Evolutionary conservation across 2,329 filamentous ascomycete species (phyloP), one percentile per base, ranked within the genome.

Genomic region (Talaromyces piceae): DNA sequence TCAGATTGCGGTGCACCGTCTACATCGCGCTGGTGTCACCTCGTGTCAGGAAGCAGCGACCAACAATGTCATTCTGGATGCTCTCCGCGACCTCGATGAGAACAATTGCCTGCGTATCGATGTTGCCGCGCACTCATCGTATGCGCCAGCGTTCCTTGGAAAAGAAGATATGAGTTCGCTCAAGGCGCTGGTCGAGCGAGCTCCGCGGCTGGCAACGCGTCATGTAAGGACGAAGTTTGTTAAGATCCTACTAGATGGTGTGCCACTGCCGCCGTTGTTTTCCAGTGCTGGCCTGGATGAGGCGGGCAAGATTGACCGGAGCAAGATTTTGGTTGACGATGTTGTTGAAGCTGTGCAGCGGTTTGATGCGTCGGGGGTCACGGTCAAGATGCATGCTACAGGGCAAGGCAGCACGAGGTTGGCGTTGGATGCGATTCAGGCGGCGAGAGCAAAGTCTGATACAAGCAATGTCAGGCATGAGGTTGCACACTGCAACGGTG

Each of bases 171-270:
- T 50, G 23, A 54, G 56, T 12, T 59, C 50, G 11, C 52, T 63
- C 5, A 50, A 58, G 8, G 45, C 50, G 7, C 54, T 65, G 8
- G 49, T 67, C 9, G 59, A 63, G 12, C 44, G 56, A 6, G 62
- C 63, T 1, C 57, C 59, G 2, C 46, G 46, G 2, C 59, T 61
- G 49, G 53, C 58, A 9, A 65, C 59, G 13, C 53, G 58, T 27
- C 63, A 65, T 51, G 56, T 66, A 3, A 50, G 62, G 26, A 65
- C 65, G 1, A 57, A 58, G 5, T 69, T 68, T 51, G 62, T 68
- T 18, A 69, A 69, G 47, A 60, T 69, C 47, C 59, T 65, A 48
- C 58, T 69, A 23, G 66, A 69, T 45, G 65, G 66, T 3, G 63
- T 63, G 6, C 64, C 64, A 0, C 47, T 68, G 4, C 59, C 61